Evolutionary conservation across 2,329 filamentous ascomycete species (phyloP).

Genomic region (Metarhizium rileyi): DNA sequence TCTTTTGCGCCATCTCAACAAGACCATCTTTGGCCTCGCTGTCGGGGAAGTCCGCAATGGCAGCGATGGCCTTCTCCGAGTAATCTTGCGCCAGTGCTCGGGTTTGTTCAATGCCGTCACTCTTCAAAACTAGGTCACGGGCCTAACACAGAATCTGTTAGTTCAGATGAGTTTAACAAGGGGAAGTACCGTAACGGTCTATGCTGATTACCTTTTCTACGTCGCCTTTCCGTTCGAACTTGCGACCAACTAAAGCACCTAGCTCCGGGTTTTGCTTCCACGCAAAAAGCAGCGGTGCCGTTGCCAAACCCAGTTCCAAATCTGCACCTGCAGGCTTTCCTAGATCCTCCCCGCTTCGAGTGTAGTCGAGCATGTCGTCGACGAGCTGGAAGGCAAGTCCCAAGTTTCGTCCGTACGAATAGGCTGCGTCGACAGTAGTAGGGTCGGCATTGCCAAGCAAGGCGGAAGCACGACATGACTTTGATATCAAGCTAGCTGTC

Average conservation of each 20-base stretch:
- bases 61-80: conserved; percentile 73
- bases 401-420: conserved; percentile 85
- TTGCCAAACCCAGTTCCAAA: conserved; percentile 84
- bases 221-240: conserved; percentile 77
- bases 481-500: conserved; percentile 89
- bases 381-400: conserved; percentile 95
- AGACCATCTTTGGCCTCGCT: conserved; percentile 89
- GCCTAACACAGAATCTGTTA: conserved; percentile 48
- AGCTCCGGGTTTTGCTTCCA: conserved; percentile 85
- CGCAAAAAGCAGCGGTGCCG: conserved; percentile 86
- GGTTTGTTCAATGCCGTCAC: conserved; percentile 86
- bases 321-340: conserved; percentile 95
- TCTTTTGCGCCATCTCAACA: conserved; percentile 89
- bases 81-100: conserved; percentile 85
- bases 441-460: conserved; percentile 69
- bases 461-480: conserved; percentile 85
- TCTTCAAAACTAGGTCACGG: conserved; percentile 70
- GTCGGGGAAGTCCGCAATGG: conserved; percentile 80
- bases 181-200: not conserved
- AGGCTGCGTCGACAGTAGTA: conserved; percentile 81
- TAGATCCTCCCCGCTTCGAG: conserved; percentile 70
- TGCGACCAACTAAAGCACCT: conserved; percentile 80
- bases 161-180: not conserved
- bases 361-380: conserved; percentile 97
- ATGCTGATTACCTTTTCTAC: conserved; percentile 59